Evolutionary conservation across 176 grass and related monocot species (phyloP).

Genomic region (Tuctoria greenei): DNA sequence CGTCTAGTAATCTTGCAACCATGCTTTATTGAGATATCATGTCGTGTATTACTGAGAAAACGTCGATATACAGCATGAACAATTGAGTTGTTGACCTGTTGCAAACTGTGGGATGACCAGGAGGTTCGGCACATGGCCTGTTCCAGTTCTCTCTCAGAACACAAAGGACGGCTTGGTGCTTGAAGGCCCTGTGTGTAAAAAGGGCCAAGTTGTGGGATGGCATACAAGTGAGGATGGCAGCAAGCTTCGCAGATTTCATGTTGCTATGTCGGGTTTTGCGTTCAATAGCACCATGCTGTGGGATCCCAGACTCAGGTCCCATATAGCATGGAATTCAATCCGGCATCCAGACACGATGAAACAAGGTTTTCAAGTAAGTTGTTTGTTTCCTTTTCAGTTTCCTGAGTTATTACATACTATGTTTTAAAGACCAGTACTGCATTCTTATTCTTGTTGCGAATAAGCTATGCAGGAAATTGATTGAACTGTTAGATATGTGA

Average conservation of each 20-base stretch:
- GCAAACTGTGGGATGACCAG: slow-evolving; percentile 39
- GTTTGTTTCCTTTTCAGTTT: not conserved
- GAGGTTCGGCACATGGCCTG: slow-evolving; percentile 93
- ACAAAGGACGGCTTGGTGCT: slow-evolving; percentile 54
- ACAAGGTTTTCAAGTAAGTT: slow-evolving; percentile 75
- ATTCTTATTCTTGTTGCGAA: not conserved
- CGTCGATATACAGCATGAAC: not conserved
- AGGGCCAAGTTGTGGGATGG: slow-evolving; percentile 84
- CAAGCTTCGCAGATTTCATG: slow-evolving; percentile 89
- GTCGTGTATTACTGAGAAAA: not conserved
- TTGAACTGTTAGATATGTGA: slow-evolving; percentile 3
- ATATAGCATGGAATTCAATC: slow-evolving; percentile 76
- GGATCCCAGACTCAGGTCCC: slow-evolving; percentile 71
- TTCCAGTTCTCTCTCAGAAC: slow-evolving; percentile 66
- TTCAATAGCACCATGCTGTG: slow-evolving; percentile 99
- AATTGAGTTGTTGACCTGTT: slow-evolving; percentile 20
- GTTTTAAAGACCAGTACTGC: not conserved
- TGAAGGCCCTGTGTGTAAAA: slow-evolving; percentile 86
- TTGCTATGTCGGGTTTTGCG: slow-evolving; percentile 90
- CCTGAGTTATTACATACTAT: not conserved
- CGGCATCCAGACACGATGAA: slow-evolving; percentile 71
- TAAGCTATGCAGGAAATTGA: not conserved
- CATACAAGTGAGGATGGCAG: slow-evolving; percentile 71
- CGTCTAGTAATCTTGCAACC: not conserved
- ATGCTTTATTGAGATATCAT: not conserved